A percentile compares a stretch with the other conserved stretches of the same genome.
phyloP scores from a whole-genome alignment of 192 early-diverging fungal species.

The Entomortierella lignicola region DNA sequence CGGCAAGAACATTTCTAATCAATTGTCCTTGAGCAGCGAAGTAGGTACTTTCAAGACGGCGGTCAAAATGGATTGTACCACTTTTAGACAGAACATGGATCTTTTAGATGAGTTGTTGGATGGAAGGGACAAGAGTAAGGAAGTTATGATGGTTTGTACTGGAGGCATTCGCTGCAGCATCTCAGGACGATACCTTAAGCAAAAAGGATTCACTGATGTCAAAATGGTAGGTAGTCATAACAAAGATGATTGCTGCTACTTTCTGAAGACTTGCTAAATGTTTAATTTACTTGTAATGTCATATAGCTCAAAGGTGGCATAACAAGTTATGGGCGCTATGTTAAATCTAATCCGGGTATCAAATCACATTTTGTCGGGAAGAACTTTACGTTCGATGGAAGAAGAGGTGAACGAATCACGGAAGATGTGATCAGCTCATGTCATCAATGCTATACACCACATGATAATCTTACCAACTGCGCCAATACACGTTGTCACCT shows the following conservation, averaged over 20 bases:
- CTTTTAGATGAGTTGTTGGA: slow-evolving; percentile 34
- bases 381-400: slow-evolving; percentile 86
- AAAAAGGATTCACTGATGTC: slow-evolving; percentile 70
- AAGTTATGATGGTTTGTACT: slow-evolving; percentile 50
- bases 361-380: slow-evolving; percentile 76
- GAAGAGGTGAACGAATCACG: slow-evolving; percentile 76
- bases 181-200: slow-evolving; percentile 77
- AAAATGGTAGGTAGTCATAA: slow-evolving; percentile 55
- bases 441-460: slow-evolving; percentile 72
- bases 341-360: slow-evolving; percentile 51
- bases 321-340: slow-evolving; percentile 76
- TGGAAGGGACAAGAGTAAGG: slow-evolving; percentile 27
- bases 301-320: slow-evolving; percentile 74
- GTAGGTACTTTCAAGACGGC: slow-evolving; percentile 42
- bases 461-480: slow-evolving; percentile 77
- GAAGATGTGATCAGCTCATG: slow-evolving; percentile 72
- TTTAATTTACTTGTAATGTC: not conserved
- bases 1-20: no score
- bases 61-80: slow-evolving; percentile 50
- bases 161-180: slow-evolving; percentile 86
- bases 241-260: not conserved
- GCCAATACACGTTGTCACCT: slow-evolving; percentile 76
- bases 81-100: slow-evolving; percentile 50
- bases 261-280: not conserved
- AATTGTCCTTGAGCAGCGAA: slow-evolving; percentile 12